Conservation (phyloP, 2,329 filamentous ascomycete genomes). For the Ciborinia camelliae region DNA sequence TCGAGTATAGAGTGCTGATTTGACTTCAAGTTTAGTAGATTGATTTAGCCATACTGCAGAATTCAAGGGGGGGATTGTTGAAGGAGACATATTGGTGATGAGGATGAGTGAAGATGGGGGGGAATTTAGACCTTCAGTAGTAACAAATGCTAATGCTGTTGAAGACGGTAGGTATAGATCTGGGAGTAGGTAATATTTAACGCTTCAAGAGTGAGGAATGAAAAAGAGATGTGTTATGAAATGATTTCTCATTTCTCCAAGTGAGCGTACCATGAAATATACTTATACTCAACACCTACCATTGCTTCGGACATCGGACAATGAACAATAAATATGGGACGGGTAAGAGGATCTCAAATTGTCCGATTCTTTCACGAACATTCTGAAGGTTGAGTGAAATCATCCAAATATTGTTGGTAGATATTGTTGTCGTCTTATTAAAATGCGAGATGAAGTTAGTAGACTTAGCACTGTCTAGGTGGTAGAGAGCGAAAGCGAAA, state of each 20-base stretch:
- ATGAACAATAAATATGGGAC: neutral
- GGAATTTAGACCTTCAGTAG: too few relatives aligned
- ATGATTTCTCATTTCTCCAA: neutral
- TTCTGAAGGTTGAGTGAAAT: neutral
- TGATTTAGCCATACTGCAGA: conserved; percentile 24
- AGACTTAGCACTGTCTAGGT: too few relatives aligned
- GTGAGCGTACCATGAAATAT: neutral
- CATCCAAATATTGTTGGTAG: neutral
- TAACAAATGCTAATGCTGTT: neutral
- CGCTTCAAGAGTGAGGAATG: neutral
- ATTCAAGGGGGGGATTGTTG: neutral
- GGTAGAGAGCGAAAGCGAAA: neutral
- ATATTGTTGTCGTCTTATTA: neutral
- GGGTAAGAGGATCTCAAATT: neutral
- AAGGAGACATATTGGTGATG: neutral
- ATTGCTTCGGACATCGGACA: neutral
- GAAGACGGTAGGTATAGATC: neutral
- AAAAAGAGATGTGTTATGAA: neutral
- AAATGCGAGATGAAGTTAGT: conserved; percentile 10
- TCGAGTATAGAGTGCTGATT: conserved; percentile 39
- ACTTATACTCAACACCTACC: conserved; percentile 2
- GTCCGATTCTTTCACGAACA: neutral
- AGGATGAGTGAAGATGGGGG: neutral
- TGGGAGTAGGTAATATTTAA: neutral
- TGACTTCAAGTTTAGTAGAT: conserved; percentile 37